Evolutionary conservation across 805 yeast genomes (phyloP), one percentile per base, ranked within the genome.

Genomic region (Starmerella potacharoeniae): DNA sequence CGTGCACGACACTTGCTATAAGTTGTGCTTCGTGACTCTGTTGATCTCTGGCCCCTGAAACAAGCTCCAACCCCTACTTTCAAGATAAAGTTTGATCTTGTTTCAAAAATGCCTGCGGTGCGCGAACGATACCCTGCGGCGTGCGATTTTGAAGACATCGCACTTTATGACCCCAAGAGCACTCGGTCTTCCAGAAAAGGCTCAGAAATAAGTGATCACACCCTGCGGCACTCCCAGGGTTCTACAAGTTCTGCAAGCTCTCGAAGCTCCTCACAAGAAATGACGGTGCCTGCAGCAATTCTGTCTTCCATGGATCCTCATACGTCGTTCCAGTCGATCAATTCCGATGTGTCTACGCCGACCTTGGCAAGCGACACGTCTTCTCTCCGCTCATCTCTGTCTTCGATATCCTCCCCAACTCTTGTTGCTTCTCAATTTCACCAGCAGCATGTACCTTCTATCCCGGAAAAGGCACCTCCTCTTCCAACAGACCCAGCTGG

Each of bases 331-430:
- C 51, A 51, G 34, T 58, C 60, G 6, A 40, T 44, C 13, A 17
- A 46, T 29, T 60, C 64, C 3, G 55, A 52, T n/a, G 33, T 57
- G 39, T 58, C 62, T 16, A 61, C 63, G 11, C 63, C 65, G 4
- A 62, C 66, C 1, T 49, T 60, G 14, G 43, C 58, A 3, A 61
- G 65, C 48, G 66, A 63, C 45, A 49, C 59, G 28, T 60, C 64
- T 14, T 60, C 64, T 14, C 29, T 62, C 42, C 53, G 66, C 33
- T 60, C 64, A 4, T 56, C 61, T 14, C 34, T 60, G 14, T 55
- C 59, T 9, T 58, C 63, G 2, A 33, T 54, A 5, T 54, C 62
- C 5, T 54, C 60, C 6, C 64, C 66, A 4, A 53, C 60, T 3
- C 52, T 62, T 6, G 51, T 43, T 14, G n/a, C 10, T 37, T 30